Evolutionary conservation across 1,139 yeast genomes (phyloP).

Genomic region (Debaryomyces sp.): DNA sequence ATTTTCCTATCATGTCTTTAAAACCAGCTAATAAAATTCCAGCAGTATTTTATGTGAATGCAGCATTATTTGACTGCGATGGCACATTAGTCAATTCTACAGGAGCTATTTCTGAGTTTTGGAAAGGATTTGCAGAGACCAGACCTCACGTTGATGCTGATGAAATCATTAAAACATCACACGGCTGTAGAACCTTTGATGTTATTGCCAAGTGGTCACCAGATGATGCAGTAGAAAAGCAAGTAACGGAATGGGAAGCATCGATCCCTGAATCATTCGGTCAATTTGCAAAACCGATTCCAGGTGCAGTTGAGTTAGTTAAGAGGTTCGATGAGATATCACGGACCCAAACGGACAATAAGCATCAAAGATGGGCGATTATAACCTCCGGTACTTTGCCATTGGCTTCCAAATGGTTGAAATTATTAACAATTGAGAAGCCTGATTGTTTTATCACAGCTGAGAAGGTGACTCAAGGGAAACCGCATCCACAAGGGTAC

Average conservation of each 20-base stretch:
- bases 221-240: conserved; percentile 18
- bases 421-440: conserved; percentile 16
- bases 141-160: conserved; percentile 20
- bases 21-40: conserved; percentile 14
- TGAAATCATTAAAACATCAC: conserved; percentile 19
- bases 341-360: conserved; percentile 13
- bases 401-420: conserved; percentile 19
- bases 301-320: conserved; percentile 18
- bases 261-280: conserved; percentile 19
- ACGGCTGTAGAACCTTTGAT: conserved; percentile 19
- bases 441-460: conserved; percentile 20
- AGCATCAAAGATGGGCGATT: conserved; percentile 20
- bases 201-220: conserved; percentile 21
- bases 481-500: conserved; percentile 20
- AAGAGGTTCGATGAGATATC: conserved; percentile 16
- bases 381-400: conserved; percentile 20
- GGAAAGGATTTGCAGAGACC: conserved; percentile 18
- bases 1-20: conserved; percentile 6
- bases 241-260: conserved; percentile 19
- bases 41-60: conserved; percentile 17
- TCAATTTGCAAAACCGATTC: conserved; percentile 17
- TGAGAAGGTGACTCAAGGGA: conserved; percentile 17
- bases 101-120: conserved; percentile 20
- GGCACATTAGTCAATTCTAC: conserved; percentile 21
- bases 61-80: conserved; percentile 20